These are phyloP conservation scores for Madurella fahalii DNA, from an alignment of 2,329 filamentous ascomycete genomes.

Conservation along the genomic window DNA sequence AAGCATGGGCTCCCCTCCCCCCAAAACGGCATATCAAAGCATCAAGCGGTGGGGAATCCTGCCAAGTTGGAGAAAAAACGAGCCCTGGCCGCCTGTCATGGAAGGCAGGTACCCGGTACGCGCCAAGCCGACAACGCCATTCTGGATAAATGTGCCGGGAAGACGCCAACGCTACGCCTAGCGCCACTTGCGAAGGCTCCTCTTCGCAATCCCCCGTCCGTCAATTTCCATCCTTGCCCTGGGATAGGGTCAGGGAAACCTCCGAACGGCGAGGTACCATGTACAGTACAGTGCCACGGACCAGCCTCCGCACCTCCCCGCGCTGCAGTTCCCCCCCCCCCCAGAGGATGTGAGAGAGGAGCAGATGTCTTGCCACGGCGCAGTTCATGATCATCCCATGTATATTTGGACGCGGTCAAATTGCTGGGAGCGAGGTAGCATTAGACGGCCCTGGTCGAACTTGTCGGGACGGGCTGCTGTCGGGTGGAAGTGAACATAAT, in stretches of 20 bases:
- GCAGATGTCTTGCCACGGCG: slow-evolving; percentile 3
- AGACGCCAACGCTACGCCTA: slow-evolving; percentile 3
- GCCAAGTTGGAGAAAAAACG: not conserved
- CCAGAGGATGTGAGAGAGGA: not conserved
- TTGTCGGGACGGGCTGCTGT: not conserved
- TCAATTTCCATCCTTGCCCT: slow-evolving; percentile 5
- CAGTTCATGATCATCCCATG: slow-evolving; percentile 1
- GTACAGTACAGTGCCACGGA: slow-evolving; percentile 1
- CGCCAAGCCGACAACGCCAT: slow-evolving; percentile 16
- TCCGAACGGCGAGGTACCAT: slow-evolving; percentile 11
- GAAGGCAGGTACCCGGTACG: slow-evolving; percentile 16
- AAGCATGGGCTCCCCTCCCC: not conserved
- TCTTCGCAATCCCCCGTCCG: not conserved
- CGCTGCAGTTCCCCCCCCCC: not conserved
- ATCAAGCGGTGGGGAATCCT: not conserved
- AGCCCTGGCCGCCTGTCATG: not conserved
- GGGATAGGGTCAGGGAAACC: slow-evolving; percentile 12
- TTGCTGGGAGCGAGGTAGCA: slow-evolving; percentile 10
- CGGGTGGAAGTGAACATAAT: not conserved
- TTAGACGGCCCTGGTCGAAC: not conserved
- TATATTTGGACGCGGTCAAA: not conserved
- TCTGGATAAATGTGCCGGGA: slow-evolving; percentile 24
- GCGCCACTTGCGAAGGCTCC: slow-evolving; percentile 3
- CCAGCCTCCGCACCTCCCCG: slow-evolving; percentile 4
- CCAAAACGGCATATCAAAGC: not conserved